Conservation (phyloP, 2,329 filamentous ascomycete species). For the Aspergillus sp. region DNA sequence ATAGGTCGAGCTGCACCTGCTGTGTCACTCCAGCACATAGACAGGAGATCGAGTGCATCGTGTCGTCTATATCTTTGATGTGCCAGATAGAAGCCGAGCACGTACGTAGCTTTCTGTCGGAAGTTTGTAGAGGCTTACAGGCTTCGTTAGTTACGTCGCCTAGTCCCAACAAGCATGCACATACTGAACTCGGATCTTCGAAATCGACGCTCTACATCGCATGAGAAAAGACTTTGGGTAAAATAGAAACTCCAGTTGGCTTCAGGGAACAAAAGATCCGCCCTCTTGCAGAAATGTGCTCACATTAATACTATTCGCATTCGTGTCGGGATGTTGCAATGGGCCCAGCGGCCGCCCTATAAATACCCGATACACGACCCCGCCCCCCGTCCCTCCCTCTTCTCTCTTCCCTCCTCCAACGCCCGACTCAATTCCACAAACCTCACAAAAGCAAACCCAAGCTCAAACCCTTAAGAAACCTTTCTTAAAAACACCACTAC, state of each 20-base stretch:
- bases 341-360: slow-evolving; percentile 15
- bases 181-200: not conserved
- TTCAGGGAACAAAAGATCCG: not conserved
- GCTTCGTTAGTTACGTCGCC: not conserved
- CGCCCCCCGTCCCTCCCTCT: not conserved
- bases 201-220: not conserved
- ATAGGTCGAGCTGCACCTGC: slow-evolving; percentile 24
- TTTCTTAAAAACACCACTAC: slow-evolving; percentile 5
- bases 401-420: slow-evolving; percentile 5
- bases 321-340: not conserved
- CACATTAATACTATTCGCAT: slow-evolving; percentile 4
- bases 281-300: slow-evolving; percentile 27
- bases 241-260: not conserved
- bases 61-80: slow-evolving; percentile 4
- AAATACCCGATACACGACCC: slow-evolving; percentile 15
- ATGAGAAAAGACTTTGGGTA: not conserved
- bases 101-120: not conserved
- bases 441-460: not conserved
- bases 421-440: not conserved
- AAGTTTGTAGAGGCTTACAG: not conserved
- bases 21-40: slow-evolving; percentile 28
- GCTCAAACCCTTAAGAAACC: not conserved
- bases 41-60: slow-evolving; percentile 25
- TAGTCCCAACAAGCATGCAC: not conserved
- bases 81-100: not conserved